Evolutionary conservation across 345 rosid genomes (phyloP).

Genomic region (Lenwebbia sp.): DNA sequence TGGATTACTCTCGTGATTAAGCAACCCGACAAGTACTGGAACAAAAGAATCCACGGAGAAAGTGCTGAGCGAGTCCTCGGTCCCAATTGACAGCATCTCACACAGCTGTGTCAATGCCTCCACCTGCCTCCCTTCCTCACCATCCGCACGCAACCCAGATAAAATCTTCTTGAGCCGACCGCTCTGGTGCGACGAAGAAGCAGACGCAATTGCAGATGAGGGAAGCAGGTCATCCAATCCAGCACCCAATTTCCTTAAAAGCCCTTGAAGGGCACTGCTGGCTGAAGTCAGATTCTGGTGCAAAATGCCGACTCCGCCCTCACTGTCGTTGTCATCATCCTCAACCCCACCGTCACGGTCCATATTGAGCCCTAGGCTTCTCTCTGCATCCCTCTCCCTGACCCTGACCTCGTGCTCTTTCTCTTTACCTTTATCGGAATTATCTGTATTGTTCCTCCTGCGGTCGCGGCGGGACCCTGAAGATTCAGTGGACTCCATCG

Average conservation of each 20-base stretch:
- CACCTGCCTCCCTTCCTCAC: slow-evolving; percentile 97
- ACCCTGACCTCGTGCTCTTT: slow-evolving; percentile 66
- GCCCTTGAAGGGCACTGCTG: slow-evolving; percentile 90
- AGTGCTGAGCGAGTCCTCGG: slow-evolving; percentile 89
- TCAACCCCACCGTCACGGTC: slow-evolving; percentile 43
- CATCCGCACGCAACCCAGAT: slow-evolving; percentile 84
- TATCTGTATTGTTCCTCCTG: slow-evolving; percentile 25
- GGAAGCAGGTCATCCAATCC: slow-evolving; percentile 94
- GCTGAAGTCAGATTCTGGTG: slow-evolving; percentile 90
- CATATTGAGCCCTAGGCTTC: slow-evolving; percentile 46
- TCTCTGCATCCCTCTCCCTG: slow-evolving; percentile 13
- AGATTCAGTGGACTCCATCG: slow-evolving; percentile 79
- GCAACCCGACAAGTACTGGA: slow-evolving; percentile 86
- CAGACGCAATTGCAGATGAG: slow-evolving; percentile 66
- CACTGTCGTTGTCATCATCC: slow-evolving; percentile 85
- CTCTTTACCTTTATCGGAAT: slow-evolving; percentile 79
- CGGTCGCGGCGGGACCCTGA: slow-evolving; percentile 76
- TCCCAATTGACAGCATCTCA: slow-evolving; percentile 93
- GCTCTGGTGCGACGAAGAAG: slow-evolving; percentile 74
- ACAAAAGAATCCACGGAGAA: slow-evolving; percentile 97
- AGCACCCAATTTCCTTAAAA: slow-evolving; percentile 91
- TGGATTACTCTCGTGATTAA: slow-evolving; percentile 91
- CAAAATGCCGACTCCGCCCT: slow-evolving; percentile 70
- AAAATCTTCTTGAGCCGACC: slow-evolving; percentile 90
- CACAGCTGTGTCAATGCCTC: slow-evolving; percentile 97